Evolutionary conservation across 2,329 filamentous ascomycete genomes (phyloP), one percentile per base, ranked within the genome.

Genomic region (Mollisiaceae sp.): DNA sequence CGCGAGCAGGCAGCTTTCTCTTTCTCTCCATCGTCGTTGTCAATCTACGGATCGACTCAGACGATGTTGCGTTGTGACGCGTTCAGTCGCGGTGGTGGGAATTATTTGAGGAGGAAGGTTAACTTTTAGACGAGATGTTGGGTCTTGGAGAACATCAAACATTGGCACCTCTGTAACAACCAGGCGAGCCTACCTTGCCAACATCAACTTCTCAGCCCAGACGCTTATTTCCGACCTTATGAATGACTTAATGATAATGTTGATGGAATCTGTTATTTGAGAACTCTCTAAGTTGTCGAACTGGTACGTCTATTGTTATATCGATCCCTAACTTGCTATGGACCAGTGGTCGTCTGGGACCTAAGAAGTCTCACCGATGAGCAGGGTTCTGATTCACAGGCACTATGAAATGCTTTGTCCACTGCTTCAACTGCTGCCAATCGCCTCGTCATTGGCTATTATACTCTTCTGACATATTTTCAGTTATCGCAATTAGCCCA

Each of bases 1-100:
- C 85, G 75, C 88, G 83, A 50, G 87, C 82, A 24, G 87, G 87
- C 67, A 89, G 78, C 79, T 89, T 90, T 75, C 87, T 83, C 80
- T 89, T 89, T 76, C 81, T 84, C 79, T 90, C 87, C 86, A 89
- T 89, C 14, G 47, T 67, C 58, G 62, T 65, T 58, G 57, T 63
- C n/a, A 52, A 63, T 39, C 64, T 59, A 54, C 36, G 60, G 43
- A 61, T 27, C 57, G 59, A 57, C 64, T 41, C 20, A 14, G 60
- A 57, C 47, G 67, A 58, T 59, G 62, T 66, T 68, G 64, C 22
- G 55, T 65, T 63, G 59, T 63, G 52, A 75, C 70, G 73, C 70
- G 71, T 54, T 54, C 24, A 18, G 27, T 71, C 68, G 67, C 65
- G 63, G 58, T 62, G 64, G 38, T 50, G 60, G 61, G 61, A 54